A percentile compares a stretch with the other conserved stretches of the same genome.
phyloP scores from a whole-genome alignment of 2,329 filamentous ascomycete genomes.

The Penicillium sp. region DNA sequence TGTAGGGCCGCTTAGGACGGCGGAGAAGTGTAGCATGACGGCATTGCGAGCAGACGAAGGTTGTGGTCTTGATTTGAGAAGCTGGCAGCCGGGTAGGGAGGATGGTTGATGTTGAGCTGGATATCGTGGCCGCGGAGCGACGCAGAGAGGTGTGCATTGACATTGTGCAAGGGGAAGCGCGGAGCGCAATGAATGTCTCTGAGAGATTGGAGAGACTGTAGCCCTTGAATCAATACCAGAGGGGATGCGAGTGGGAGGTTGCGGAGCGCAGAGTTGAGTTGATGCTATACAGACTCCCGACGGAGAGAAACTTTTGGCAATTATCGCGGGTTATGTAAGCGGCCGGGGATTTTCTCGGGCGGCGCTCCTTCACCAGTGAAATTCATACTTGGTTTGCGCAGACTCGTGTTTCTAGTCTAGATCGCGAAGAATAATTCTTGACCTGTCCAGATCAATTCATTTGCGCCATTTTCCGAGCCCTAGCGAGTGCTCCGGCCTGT shows the following conservation, averaged over 20 bases:
- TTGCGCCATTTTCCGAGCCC: conserved; percentile 21
- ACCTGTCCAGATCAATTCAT: conserved; percentile 5
- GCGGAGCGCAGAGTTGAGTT: conserved; percentile 24
- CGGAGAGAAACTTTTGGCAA: conserved; percentile 42
- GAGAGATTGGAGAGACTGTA: background rate
- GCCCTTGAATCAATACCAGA: background rate
- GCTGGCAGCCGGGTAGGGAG: conserved; percentile 41
- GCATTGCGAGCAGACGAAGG: conserved; percentile 63
- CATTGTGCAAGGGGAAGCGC: conserved; percentile 33
- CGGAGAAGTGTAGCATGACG: conserved; percentile 84
- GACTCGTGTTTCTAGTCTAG: conserved; percentile 30
- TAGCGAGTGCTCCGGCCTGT: conserved; percentile 17
- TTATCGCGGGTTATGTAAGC: conserved; percentile 45
- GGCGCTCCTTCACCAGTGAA: conserved; percentile 8
- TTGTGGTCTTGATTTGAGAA: conserved; percentile 40
- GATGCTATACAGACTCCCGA: conserved; percentile 32
- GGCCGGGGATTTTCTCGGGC: conserved; percentile 29
- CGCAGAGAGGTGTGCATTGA: conserved; percentile 46
- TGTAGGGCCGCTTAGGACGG: conserved; percentile 90
- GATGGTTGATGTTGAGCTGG: conserved; percentile 42
- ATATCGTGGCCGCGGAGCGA: conserved; percentile 40
- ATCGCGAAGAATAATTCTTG: conserved; percentile 16
- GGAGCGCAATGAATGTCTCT: background rate
- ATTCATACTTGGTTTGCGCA: background rate
- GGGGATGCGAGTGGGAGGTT: conserved; percentile 17